Percentiles rank a stretch among this genome's conserved stretches.
Conservation (phyloP, 129 eudicot genomes). For the Ambrosia artemisiifolia region DNA sequence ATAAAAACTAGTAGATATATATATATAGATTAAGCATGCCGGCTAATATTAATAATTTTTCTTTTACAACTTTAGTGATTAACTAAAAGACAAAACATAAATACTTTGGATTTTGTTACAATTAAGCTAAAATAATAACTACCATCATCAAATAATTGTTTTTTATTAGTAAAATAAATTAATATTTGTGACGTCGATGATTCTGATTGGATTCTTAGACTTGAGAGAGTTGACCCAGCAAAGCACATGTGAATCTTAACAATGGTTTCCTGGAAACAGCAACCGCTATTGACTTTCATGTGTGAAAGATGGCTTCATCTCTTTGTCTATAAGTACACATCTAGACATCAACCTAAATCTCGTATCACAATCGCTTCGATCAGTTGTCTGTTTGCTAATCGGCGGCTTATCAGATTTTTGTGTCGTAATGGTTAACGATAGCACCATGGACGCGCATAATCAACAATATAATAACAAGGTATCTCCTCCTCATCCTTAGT, state of each 20-base stretch:
- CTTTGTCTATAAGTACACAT: slow-evolving; percentile 17
- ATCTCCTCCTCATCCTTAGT: not conserved
- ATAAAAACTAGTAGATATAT: too few relatives aligned
- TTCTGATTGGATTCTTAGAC: slow-evolving; percentile 6
- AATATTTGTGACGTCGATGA: not conserved
- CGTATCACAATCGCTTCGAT: slow-evolving; percentile 4
- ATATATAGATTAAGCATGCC: too few relatives aligned
- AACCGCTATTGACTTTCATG: slow-evolving; percentile 20
- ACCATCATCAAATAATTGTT: not conserved
- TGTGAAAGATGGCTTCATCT: not conserved
- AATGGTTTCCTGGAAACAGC: slow-evolving; percentile 34
- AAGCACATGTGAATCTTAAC: slow-evolving; percentile 23
- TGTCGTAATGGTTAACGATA: slow-evolving; percentile 23
- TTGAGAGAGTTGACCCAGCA: slow-evolving; percentile 29
- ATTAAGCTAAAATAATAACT: not conserved
- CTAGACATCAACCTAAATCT: not conserved
- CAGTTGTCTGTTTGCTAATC: not conserved
- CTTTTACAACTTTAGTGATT: too few relatives aligned
- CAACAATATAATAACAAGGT: slow-evolving; percentile 29
- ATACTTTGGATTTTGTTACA: not conserved
- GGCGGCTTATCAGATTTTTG: not conserved
- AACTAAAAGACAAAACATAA: not conserved
- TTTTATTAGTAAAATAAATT: not conserved
- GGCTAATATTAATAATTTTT: too few relatives aligned
- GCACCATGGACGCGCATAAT: slow-evolving; percentile 23